phyloP scores from a whole-genome alignment of 1,139 yeast species.

The Blastobotrys arbuscula region DNA sequence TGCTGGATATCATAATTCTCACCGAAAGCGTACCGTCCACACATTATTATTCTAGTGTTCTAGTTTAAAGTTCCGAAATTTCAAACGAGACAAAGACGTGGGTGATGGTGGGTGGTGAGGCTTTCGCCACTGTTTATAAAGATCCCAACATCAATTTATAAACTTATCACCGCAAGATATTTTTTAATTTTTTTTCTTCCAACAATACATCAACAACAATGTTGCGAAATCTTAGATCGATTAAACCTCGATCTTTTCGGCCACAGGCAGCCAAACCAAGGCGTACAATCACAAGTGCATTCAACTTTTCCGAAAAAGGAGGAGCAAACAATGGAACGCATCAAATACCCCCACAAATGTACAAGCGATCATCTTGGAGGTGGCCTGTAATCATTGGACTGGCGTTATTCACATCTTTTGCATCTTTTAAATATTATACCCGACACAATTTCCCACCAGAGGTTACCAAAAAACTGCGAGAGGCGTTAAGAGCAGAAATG shows the following conservation, averaged over 20 bases:
- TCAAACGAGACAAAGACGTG: too few species aligned
- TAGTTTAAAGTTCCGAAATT: not conserved
- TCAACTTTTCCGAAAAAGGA: slow-evolving; percentile 8
- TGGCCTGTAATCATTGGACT: slow-evolving; percentile 13
- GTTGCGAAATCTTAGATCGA: too few species aligned
- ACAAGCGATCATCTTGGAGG: slow-evolving; percentile 1
- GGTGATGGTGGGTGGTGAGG: too few species aligned
- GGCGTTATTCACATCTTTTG: slow-evolving; percentile 15
- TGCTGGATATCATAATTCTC: slow-evolving; percentile 7
- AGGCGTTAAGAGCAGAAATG: slow-evolving; percentile 75
- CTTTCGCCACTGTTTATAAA: too few species aligned
- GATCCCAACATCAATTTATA: too few species aligned
- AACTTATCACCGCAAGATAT: too few species aligned
- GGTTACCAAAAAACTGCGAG: slow-evolving; percentile 65
- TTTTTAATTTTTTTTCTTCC: too few species aligned
- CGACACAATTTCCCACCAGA: slow-evolving; percentile 42
- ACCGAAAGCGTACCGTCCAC: slow-evolving; percentile 17
- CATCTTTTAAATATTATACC: slow-evolving; percentile 25
- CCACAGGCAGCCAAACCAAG: not conserved
- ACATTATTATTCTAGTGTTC: slow-evolving; percentile 7
- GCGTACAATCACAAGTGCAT: slow-evolving; percentile 4
- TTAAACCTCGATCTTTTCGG: too few species aligned
- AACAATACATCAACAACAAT: too few species aligned
- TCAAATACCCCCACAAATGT: not conserved
- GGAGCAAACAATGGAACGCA: not conserved